These are phyloP conservation scores for Aspergillus egyptiacus DNA, from an alignment of 495 filamentous ascomycete genomes.

Conservation along the genomic window DNA sequence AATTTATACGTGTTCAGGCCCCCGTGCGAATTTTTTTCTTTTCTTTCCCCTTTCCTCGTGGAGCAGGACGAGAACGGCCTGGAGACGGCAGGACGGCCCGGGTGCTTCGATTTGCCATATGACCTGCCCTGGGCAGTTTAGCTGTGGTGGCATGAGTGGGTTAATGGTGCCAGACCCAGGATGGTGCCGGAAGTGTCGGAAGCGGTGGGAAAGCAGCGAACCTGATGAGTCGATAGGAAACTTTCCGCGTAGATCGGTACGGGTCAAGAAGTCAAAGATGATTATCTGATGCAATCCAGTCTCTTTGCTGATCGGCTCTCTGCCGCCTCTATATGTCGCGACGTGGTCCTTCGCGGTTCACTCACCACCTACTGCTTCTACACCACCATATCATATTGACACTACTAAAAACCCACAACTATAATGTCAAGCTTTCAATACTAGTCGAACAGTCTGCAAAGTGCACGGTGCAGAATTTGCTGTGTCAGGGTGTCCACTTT, in stretches of 20 bases:
- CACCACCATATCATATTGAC: too few relatives aligned
- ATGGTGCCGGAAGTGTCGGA: constrained; percentile 23
- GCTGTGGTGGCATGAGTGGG: constrained; percentile 20
- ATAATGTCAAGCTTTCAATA: too few relatives aligned
- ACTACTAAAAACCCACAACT: too few relatives aligned
- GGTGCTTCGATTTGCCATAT: constrained; percentile 23
- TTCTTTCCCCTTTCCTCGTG: background rate
- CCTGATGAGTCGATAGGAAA: constrained; percentile 1
- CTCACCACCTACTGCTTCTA: too few relatives aligned
- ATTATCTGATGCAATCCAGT: background rate
- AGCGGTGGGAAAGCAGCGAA: constrained; percentile 11
- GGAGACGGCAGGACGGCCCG: too few relatives aligned
- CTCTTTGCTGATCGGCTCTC: background rate
- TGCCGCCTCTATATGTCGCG: too few relatives aligned
- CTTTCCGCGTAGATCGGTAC: too few relatives aligned
- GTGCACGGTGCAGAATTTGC: too few relatives aligned
- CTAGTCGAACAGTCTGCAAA: too few relatives aligned
- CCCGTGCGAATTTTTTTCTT: constrained; percentile 9
- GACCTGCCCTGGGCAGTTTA: constrained; percentile 20
- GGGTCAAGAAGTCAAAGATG: too few relatives aligned
- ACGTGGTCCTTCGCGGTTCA: too few relatives aligned
- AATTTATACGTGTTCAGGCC: constrained; percentile 21
- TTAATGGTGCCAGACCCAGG: constrained; percentile 22
- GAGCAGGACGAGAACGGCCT: constrained; percentile 8
- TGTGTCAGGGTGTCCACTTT: background rate